These are phyloP conservation scores for Cryptococcus hybrid DNA, from an alignment of 1,284 basidiomycete species.

Conservation along the genomic window DNA sequence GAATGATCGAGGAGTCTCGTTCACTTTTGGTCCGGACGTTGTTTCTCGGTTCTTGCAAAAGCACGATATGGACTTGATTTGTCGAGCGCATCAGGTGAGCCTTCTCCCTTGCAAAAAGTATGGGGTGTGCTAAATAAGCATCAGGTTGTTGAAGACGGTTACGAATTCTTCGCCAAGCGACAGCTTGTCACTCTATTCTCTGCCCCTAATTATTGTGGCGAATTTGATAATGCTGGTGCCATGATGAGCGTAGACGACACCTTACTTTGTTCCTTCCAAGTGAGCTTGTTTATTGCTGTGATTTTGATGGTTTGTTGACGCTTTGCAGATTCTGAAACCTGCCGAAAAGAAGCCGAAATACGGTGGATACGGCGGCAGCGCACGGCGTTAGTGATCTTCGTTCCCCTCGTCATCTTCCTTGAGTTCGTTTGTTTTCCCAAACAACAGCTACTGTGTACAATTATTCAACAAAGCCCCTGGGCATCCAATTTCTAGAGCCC, in stretches of 20 bases:
- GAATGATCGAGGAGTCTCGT: conserved; percentile 95
- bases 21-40: conserved; percentile 88
- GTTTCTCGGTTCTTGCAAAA: conserved; percentile 98
- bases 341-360: conserved; percentile 85
- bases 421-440: conserved; percentile 13
- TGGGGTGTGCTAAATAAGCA: not conserved
- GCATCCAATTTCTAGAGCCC: not conserved
- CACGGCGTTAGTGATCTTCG: conserved; percentile 43
- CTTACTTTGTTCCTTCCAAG: conserved; percentile 96
- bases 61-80: conserved; percentile 99
- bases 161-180: conserved; percentile 98
- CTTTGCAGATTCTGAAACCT: conserved; percentile 85
- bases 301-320: not conserved
- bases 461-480: not conserved
- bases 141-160: conserved; percentile 96
- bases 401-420: conserved; percentile 7
- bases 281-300: conserved; percentile 49
- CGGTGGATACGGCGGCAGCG: conserved; percentile 39
- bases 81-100: conserved; percentile 90
- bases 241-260: conserved; percentile 99
- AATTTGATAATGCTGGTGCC: conserved; percentile 97
- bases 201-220: conserved; percentile 68
- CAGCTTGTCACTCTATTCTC: conserved; percentile 97
- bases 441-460: not conserved
- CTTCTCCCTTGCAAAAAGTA: conserved; percentile 10